Base-by-base conservation (phyloP, 2,329 filamentous ascomycete genomes). In the Blastomyces gilchristii region DNA sequence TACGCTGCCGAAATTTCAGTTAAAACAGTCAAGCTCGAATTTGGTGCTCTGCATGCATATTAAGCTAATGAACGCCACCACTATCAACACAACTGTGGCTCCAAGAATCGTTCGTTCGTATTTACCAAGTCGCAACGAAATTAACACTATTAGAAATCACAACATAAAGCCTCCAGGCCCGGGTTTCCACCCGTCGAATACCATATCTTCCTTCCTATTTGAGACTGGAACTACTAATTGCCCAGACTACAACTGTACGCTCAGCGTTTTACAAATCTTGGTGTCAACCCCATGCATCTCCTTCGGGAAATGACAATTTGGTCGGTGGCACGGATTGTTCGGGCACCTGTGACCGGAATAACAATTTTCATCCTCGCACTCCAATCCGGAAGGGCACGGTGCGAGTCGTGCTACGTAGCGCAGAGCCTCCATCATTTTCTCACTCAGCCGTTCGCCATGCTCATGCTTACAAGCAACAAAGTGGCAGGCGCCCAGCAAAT, bases 371-470 rank as follows among this genome's bases (percentile, higher is more conserved):
- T 73, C 69, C 12, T 67, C 62, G 64, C 75, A 77, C 31, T 61
- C 59, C 45, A 73, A 49, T 0, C 73, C 71, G 0, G 59, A 57
- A 1, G 56, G 61, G 49, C 75, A 77, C 6, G 68, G 68, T 9
- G 66, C 68, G 34, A 66, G 66, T 1, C 75, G 68, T 12, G 73
- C 70, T 60, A 77, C 66, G 25, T 67, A 71, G 56, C 67, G 67
- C 43, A 77, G 65, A 45, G 71, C 72, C 16, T 65, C 66, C 2
- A 69, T 62, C 41, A 74, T 65, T 22, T 65, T 63, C 0, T 37
- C 56, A 28, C 25, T 67, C 28, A 75, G 64, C 34, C 57, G 64
- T 4, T 61, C 64, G 0, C 65, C 66, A 61, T 77, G 75, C 1
- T 66, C 62, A 49, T 75, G 68, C 1, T 50, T 60, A 52, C 75